Conservation (phyloP, 805 yeast genomes). For the Tetrapisispora namnaoensis region DNA sequence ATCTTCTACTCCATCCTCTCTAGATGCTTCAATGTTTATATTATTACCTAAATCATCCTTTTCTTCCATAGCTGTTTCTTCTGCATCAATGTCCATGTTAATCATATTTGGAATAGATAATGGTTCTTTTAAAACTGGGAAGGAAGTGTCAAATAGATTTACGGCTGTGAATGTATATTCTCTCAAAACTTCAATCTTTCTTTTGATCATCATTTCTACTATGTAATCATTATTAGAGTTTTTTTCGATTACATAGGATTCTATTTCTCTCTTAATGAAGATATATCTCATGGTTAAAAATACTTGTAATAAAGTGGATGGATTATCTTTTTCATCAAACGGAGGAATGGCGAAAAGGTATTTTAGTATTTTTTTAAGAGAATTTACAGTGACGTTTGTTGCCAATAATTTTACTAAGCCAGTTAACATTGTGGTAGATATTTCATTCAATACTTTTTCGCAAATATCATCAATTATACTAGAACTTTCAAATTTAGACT, state of each 20-base stretch:
- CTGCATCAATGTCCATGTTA: background rate
- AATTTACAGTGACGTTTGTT: constrained; percentile 71
- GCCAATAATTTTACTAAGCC: constrained; percentile 60
- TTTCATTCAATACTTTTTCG: constrained; percentile 20
- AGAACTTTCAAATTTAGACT: constrained; percentile 51
- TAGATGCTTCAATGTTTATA: background rate
- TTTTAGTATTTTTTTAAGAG: constrained; percentile 66
- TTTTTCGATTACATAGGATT: constrained; percentile 27
- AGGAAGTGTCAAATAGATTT: constrained; percentile 16
- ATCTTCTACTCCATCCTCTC: background rate
- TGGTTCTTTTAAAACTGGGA: constrained; percentile 7
- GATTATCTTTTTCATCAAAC: constrained; percentile 29
- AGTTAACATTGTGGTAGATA: constrained; percentile 48
- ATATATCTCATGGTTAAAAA: constrained; percentile 59
- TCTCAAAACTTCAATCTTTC: constrained; percentile 75
- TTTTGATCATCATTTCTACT: constrained; percentile 38
- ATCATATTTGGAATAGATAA: background rate
- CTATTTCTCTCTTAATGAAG: constrained; percentile 54
- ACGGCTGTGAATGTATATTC: constrained; percentile 40
- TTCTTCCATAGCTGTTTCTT: background rate
- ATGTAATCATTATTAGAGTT: constrained; percentile 15
- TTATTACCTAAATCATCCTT: background rate
- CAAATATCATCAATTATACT: constrained; percentile 23
- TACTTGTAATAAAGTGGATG: constrained; percentile 38
- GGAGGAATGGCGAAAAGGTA: constrained; percentile 63